Base-by-base conservation (phyloP, 257 asterid genomes). In the Solanum tacnaense region DNA sequence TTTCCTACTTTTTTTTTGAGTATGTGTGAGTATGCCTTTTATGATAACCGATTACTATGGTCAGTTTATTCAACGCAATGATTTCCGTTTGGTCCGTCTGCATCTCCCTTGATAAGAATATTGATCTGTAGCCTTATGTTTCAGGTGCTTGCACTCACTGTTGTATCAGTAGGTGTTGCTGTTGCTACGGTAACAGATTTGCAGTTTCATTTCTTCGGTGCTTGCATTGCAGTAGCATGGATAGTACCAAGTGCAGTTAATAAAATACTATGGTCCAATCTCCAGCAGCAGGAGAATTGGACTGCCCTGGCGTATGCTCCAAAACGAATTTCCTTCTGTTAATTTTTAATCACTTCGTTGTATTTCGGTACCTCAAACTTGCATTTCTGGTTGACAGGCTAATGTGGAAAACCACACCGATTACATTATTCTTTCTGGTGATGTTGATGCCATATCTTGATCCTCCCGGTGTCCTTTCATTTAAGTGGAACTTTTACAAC, bases 321-420 rank as follows among this genome's bases (percentile, higher is more conserved):
- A 15, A 56, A n/a, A 39, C 49, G 23, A 34, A 71, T 81, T 72
- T 70, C 9, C n/a, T 90, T 72, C 83, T 88, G 27, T 74, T 87
- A 39, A 11, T 72, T 86, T 71, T 84, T 41, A 25, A 31, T 76
- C 65, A 71, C 7, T 86, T 81, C 27, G 0, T 44, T 27, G 38
- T 44, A 79, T 27, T 29, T 15, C 9, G 5, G 65, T 41, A 46
- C 29, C 68, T 81, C 85, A 81, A 81, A 46, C 5, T 81, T 81
- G 27, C 41, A 81, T 46, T 81, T 36, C 23, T 16, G 18, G 60
- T 70, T 70, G n/a, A 88, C 94, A 97, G 99, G 95, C 89, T 97
- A 86, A 97, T 97, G 99, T 97, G 99, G 99, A 97, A 97, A 89
- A 97, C 99, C 5, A 97, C 99, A 3, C 99, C 99, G 15, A 89